These are phyloP conservation scores for Zasmidium angulare DNA, from an alignment of 2,329 filamentous ascomycete genomes.

Conservation along the genomic window DNA sequence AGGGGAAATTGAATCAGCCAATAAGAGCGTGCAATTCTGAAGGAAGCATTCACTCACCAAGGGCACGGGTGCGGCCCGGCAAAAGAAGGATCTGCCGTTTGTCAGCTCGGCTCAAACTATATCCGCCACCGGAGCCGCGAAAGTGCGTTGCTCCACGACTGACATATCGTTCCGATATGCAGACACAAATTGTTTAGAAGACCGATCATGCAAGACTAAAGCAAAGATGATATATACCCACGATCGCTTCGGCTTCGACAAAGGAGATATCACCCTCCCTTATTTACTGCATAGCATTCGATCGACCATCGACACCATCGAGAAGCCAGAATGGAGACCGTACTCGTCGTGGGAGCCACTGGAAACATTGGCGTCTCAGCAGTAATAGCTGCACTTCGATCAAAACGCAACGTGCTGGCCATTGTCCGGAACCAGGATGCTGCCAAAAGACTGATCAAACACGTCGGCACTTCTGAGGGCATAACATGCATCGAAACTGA, in stretches of 20 bases:
- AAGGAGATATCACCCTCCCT: background rate
- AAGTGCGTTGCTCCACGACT: background rate
- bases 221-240: too few relatives aligned
- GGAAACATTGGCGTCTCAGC: constrained; percentile 42
- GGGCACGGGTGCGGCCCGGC: background rate
- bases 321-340: constrained; percentile 24
- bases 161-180: background rate
- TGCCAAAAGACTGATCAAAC: constrained; percentile 36
- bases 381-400: constrained; percentile 32
- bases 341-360: constrained; percentile 42
- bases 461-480: constrained; percentile 30
- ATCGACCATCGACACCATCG: background rate
- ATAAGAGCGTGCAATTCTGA: background rate
- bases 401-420: constrained; percentile 37
- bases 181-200: too few relatives aligned
- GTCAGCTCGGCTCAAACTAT: background rate
- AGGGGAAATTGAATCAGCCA: constrained; percentile 26
- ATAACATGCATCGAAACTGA: constrained; percentile 39
- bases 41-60: background rate
- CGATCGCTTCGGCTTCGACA: background rate
- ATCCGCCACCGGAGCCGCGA: background rate
- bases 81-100: background rate
- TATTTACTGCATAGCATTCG: background rate
- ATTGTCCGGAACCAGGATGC: constrained; percentile 39
- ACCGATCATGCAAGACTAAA: too few relatives aligned